Evolutionary conservation across 2,329 filamentous ascomycete genomes (phyloP).

Genomic region (Graphilbum sp.): DNA sequence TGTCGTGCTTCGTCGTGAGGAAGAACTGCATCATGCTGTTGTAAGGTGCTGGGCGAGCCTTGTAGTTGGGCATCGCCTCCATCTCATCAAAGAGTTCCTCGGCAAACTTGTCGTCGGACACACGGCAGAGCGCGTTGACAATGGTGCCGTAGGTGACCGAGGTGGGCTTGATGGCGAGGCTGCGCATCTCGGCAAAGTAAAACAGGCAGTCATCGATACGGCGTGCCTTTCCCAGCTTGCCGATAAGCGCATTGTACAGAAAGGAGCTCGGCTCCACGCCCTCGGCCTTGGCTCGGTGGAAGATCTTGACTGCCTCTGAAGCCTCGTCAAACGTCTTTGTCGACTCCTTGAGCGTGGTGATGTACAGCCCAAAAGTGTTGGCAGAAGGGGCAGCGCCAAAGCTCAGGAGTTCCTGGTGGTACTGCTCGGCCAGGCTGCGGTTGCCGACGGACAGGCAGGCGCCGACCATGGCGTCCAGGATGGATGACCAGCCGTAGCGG

Average conservation of each 20-base stretch:
- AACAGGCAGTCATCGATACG: slow-evolving; percentile 96
- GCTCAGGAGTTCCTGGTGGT: slow-evolving; percentile 77
- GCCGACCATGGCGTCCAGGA: slow-evolving; percentile 91
- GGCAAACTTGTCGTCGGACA: slow-evolving; percentile 93
- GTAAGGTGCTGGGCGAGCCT: slow-evolving; percentile 90
- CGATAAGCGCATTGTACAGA: slow-evolving; percentile 94
- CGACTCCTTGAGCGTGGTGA: slow-evolving; percentile 95
- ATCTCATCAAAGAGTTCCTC: slow-evolving; percentile 98
- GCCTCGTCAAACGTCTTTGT: slow-evolving; percentile 97
- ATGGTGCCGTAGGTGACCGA: slow-evolving; percentile 97
- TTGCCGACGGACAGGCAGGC: slow-evolving; percentile 74
- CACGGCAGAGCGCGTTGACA: slow-evolving; percentile 91
- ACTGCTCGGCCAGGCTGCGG: slow-evolving; percentile 65
- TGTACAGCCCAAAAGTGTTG: slow-evolving; percentile 96
- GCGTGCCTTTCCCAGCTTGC: slow-evolving; percentile 93
- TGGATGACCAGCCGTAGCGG: slow-evolving; percentile 89
- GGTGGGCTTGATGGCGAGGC: slow-evolving; percentile 80
- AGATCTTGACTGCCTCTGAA: slow-evolving; percentile 92
- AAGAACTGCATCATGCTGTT: slow-evolving; percentile 99
- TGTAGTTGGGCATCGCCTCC: slow-evolving; percentile 98
- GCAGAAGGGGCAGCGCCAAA: slow-evolving; percentile 87
- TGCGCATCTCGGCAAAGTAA: slow-evolving; percentile 96
- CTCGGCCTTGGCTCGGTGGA: slow-evolving; percentile 82
- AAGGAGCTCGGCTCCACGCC: slow-evolving; percentile 94
- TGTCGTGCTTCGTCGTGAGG: slow-evolving; percentile 91